Evolutionary conservation across 83 land plant genomes (phyloP), one percentile per base, ranked within the genome.

Genomic region (Larix sibirica): DNA sequence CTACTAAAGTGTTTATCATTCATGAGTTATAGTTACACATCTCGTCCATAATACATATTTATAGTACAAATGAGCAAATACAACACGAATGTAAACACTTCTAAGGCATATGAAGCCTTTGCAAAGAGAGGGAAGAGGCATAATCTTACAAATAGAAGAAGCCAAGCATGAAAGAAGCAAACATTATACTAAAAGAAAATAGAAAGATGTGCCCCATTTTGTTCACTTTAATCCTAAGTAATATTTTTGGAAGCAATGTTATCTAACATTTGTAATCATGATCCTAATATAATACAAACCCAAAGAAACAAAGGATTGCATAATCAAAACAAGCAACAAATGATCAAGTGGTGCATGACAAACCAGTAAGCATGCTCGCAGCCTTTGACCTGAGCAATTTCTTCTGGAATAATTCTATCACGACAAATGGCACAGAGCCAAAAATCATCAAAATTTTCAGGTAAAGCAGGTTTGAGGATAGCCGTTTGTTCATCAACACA

Each of bases 351-450:
- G 80, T 36, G 73, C 24, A 24, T 81, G 77, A 89, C 92, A 88
- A 87, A 95, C 99, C 99, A 97, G 90, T 97, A 97, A 31, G 95
- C 88, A 74, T 97, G 99, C 90, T 97, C 98, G 92, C 99, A 97
- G 78, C 98, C 98, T 92, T 95, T 95, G 78, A 97, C 89, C 79
- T 91, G 93, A 58, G 99, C 92, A 33, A 90, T 92, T 77, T 97
- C 99, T 81, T 91, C 89, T 68, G 92, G 84, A 54, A 64, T 47
- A 36, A 91, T 96, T 86, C 84, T 88, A 79, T 94, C 94, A 83
- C 86, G 89, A 81, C 97, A 97, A 42, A 97, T 97, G 9, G 98
- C 98, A 85, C 99, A 97, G 33, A 88, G 8, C 42, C 91, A 90
- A 64, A 54, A 81, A 7, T 81, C 67, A 60, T 56, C 63, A 21